Base-by-base conservation (phyloP, 345 rosid species). In the Corchorus olitorius region DNA sequence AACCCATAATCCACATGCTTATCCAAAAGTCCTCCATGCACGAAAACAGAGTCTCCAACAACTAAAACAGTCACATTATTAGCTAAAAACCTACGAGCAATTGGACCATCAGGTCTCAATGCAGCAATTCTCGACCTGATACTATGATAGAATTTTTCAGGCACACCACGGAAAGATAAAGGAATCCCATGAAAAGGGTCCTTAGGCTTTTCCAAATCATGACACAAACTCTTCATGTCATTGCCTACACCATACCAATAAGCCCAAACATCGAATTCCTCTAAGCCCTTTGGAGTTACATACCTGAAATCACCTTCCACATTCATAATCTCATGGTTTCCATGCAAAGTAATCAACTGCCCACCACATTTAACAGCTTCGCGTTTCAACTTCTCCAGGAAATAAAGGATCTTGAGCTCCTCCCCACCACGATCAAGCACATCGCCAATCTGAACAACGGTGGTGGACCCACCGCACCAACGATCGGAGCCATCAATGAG, bases 271-370 rank as follows among this genome's bases (percentile, higher is more conserved):
- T 77, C 80, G 58, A 93, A 89, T 69, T 95, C 98, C 79, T 90
- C 81, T 46, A 92, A 81, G 17, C 91, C 99, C n/a, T 75, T 53
- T 62, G 75, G 11, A 2, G 94, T 91, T 9, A 85, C 98, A 76
- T 10, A 95, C 55, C 98, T 83, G 83, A 90, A 92, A 81, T 95
- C 99, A 9, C 90, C 90, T 73, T 90, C 93, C 12, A 93, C 82
- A 52, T 92, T 95, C 99, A 95, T 95, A 5, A 95, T 87, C 89
- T 95, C 99, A 76, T 96, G 99, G 69, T 96, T 96, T 1, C 99
- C 99, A 34, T 93, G 87, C 97, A 96, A 86, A 7, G 97, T 92
- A 58, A 96, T 75, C 37, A 96, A 0, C 70, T 85, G 76, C 56
- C 98, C 99, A 58, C 97, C 97, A 15, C 61, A 39, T 65, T 77